phyloP scores from a whole-genome alignment of 2,329 filamentous ascomycete genomes.

The Alternaria sp. region DNA sequence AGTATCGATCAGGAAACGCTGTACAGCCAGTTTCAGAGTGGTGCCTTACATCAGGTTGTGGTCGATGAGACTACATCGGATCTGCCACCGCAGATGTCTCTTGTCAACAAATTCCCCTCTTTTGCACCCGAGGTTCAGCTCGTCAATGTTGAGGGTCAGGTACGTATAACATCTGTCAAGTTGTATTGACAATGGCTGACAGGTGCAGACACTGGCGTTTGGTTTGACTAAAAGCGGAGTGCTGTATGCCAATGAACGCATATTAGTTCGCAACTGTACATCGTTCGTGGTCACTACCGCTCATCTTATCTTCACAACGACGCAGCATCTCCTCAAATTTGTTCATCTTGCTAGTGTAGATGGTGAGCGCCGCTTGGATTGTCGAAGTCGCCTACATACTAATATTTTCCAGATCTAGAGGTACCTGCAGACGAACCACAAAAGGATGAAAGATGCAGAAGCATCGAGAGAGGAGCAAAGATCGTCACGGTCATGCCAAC shows the following conservation, averaged over 20 bases:
- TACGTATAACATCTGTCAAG: conserved; percentile 15
- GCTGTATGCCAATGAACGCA: conserved; percentile 78
- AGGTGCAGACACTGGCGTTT: conserved; percentile 58
- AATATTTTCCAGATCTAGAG: conserved; percentile 70
- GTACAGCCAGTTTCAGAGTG: conserved; percentile 37
- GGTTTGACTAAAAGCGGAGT: conserved; percentile 80
- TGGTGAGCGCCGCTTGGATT: conserved; percentile 57
- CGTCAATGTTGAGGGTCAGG: conserved; percentile 34
- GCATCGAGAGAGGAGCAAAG: conserved; percentile 86
- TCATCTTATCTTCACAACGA: conserved; percentile 92
- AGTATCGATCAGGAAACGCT: conserved; percentile 33
- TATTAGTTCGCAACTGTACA: conserved; percentile 86
- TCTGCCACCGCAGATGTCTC: conserved; percentile 25
- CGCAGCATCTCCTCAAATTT: conserved; percentile 92
- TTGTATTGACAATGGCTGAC: conserved; percentile 24
- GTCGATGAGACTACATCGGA: conserved; percentile 19
- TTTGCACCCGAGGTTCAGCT: conserved; percentile 39
- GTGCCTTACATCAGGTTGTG: conserved; percentile 29
- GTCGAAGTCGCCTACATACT: not conserved
- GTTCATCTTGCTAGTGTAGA: conserved; percentile 76
- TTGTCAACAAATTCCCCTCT: conserved; percentile 37
- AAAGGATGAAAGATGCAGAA: conserved; percentile 89
- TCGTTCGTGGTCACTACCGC: conserved; percentile 84
- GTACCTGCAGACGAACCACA: conserved; percentile 89
- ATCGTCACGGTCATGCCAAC: conserved; percentile 91